Conservation (phyloP, 2,329 filamentous ascomycete species). For the Sphaerulina populicola region DNA sequence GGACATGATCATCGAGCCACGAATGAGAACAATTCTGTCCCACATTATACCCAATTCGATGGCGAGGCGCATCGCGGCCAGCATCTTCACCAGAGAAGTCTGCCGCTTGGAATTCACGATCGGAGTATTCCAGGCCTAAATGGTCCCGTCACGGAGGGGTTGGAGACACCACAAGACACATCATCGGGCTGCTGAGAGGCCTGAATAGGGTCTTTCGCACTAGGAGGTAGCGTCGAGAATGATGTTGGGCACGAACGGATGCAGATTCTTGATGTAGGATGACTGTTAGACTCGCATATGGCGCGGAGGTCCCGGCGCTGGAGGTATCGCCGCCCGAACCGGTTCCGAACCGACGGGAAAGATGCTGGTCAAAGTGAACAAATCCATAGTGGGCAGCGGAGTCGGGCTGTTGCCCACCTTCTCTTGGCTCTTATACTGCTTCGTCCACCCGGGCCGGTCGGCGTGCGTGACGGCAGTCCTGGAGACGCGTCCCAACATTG, state of each 20-base stretch:
- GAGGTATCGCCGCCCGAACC: not conserved
- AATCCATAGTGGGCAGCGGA: not conserved
- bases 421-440: too few relatives aligned
- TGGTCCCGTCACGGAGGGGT: not conserved
- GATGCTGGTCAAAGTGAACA: slow-evolving; percentile 6
- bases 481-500: too few relatives aligned
- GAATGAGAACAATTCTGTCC: slow-evolving; percentile 6
- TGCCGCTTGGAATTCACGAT: not conserved
- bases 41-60: slow-evolving; percentile 8
- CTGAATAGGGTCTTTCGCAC: not conserved
- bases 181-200: slow-evolving; percentile 8
- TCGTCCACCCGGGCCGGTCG: too few relatives aligned
- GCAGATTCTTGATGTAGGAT: slow-evolving; percentile 9
- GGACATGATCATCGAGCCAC: slow-evolving; percentile 7
- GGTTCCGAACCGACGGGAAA: slow-evolving; percentile 1
- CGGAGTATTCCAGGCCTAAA: slow-evolving; percentile 2
- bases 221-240: not conserved
- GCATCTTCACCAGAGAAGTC: slow-evolving; percentile 6
- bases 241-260: slow-evolving; percentile 8
- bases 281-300: slow-evolving; percentile 7
- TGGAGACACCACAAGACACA: slow-evolving; percentile 7
- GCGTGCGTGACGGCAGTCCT: too few relatives aligned
- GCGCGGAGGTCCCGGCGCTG: not conserved
- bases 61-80: slow-evolving; percentile 7
- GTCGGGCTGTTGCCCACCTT: not conserved